Evolutionary conservation across 768 basidiomycete genomes (phyloP), one percentile per base, ranked within the genome.

Genomic region (Auricularia sp.): DNA sequence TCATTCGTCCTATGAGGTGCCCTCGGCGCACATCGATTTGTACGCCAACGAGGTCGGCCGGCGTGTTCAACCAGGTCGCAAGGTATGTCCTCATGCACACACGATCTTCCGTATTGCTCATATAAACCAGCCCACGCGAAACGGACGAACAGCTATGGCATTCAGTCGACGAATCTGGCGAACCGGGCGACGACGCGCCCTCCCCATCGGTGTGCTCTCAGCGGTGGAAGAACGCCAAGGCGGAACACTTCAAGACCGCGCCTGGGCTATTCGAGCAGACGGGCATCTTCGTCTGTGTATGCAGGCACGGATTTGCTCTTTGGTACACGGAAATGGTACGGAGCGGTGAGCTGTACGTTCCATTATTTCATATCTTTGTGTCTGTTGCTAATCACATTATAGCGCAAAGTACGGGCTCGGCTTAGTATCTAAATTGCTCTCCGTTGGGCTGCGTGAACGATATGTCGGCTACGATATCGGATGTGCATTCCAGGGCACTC

Each of bases 301-400:
- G 63, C 29, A 47, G 51, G n/a, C 63, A 63, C 34, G 63, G 63
- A 4, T 39, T 54, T 5, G 63, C 54, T 5, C 36, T 54, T 10
- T 63, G 42, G 21, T 63, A 21, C 8, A 47, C 42, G 14, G 63
- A 63, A 35, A 63, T 63, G 63, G n/a, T 54, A 8, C 36, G 39
- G 21, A 54, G 83, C 84, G 83, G 83, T 80, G 78, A 42, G 70
- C 67, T 72, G 83, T 83, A 69, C 74, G 82, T 81, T 6, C 7
- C 45, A 13, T 47, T 45, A 62, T 47, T 33, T 47, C 3, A 24
- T 24, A 21, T 14, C 34, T 3, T 29, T 6, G 16, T 3, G 3
- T 21, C 16, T 24, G 3, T 8, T 47, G 21, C 13, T 54, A 18
- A 51, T 21, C 6, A 21, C 14, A 33, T 4, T 35, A 51, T 21